Conservation (phyloP, 148 eudicot species). For the Spergularia bocconei region DNA sequence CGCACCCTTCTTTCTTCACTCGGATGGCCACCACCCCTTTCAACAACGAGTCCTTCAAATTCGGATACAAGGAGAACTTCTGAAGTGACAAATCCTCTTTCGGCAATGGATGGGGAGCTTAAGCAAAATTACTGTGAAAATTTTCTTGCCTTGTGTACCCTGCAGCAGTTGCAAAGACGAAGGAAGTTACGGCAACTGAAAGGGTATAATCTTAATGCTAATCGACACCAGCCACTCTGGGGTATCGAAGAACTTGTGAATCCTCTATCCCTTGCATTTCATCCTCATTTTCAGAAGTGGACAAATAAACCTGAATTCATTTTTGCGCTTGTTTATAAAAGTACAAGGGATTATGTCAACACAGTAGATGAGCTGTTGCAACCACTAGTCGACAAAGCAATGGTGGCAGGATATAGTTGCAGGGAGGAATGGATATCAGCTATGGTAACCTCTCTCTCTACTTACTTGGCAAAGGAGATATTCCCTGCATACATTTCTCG, state of each 20-base stretch:
- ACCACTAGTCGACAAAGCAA: slow-evolving; percentile 94
- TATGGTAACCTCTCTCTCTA: slow-evolving; percentile 71
- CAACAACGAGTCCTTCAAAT: slow-evolving; percentile 48
- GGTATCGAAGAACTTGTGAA: slow-evolving; percentile 90
- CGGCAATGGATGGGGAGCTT: slow-evolving; percentile 70
- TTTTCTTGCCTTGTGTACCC: slow-evolving; percentile 74
- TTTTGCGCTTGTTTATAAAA: slow-evolving; percentile 87
- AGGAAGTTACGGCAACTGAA: slow-evolving; percentile 84
- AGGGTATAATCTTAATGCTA: slow-evolving; percentile 49
- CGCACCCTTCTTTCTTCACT: slow-evolving; percentile 74
- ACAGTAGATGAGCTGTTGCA: slow-evolving; percentile 88
- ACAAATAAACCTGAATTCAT: slow-evolving; percentile 80
- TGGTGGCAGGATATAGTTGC: slow-evolving; percentile 87
- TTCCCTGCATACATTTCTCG: slow-evolving; percentile 60
- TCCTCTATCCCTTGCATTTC: slow-evolving; percentile 69
- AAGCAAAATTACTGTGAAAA: slow-evolving; percentile 70
- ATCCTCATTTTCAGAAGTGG: slow-evolving; percentile 87
- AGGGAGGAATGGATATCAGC: slow-evolving; percentile 98
- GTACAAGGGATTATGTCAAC: slow-evolving; percentile 78
- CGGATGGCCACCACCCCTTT: slow-evolving; percentile 94
- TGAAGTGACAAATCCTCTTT: slow-evolving; percentile 64
- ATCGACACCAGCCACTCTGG: slow-evolving; percentile 88
- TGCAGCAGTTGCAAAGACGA: slow-evolving; percentile 73
- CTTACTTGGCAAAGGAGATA: slow-evolving; percentile 83
- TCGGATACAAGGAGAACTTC: slow-evolving; percentile 42